Percentiles rank a stretch among this genome's conserved stretches.
Evolutionary conservation across 2,329 filamentous ascomycete genomes (phyloP).

Genomic region (Scedosporium apiospermum): DNA sequence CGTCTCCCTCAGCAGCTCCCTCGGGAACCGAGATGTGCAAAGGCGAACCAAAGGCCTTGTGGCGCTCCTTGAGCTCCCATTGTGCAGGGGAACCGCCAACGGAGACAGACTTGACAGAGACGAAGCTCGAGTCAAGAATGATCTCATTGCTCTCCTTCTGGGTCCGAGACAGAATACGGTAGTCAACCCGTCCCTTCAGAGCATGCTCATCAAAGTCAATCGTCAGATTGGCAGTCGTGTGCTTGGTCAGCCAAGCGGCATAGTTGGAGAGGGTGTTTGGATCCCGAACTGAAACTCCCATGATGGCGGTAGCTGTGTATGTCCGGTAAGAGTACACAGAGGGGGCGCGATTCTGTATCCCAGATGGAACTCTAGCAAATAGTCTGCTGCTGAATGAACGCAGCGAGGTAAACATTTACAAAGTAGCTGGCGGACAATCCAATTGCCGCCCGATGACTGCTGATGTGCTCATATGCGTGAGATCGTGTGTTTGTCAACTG

Average conservation of each 20-base stretch:
- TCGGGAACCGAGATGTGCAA: slow-evolving; percentile 54
- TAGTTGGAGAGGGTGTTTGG: slow-evolving; percentile 92
- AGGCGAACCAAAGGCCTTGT: slow-evolving; percentile 67
- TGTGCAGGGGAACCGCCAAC: slow-evolving; percentile 53
- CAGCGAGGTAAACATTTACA: neutral
- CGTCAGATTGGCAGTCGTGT: slow-evolving; percentile 72
- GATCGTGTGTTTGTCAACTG: neutral
- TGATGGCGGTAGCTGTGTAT: neutral
- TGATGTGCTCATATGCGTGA: neutral
- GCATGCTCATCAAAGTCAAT: slow-evolving; percentile 76
- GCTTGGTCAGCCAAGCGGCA: slow-evolving; percentile 72
- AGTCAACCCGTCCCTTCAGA: slow-evolving; percentile 65
- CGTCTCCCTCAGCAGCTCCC: slow-evolving; percentile 34
- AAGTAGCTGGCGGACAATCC: neutral
- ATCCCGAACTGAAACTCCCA: slow-evolving; percentile 44
- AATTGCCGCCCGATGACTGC: neutral
- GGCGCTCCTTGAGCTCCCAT: slow-evolving; percentile 61
- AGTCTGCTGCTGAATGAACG: neutral
- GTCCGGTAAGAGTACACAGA: neutral
- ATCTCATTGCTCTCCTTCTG: slow-evolving; percentile 66
- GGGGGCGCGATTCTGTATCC: neutral
- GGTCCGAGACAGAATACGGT: slow-evolving; percentile 69
- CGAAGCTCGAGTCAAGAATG: slow-evolving; percentile 77
- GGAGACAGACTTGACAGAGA: slow-evolving; percentile 63
- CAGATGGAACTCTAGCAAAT: neutral